phyloP scores from a whole-genome alignment of 148 eudicot species.

The Rhododendron molle region DNA sequence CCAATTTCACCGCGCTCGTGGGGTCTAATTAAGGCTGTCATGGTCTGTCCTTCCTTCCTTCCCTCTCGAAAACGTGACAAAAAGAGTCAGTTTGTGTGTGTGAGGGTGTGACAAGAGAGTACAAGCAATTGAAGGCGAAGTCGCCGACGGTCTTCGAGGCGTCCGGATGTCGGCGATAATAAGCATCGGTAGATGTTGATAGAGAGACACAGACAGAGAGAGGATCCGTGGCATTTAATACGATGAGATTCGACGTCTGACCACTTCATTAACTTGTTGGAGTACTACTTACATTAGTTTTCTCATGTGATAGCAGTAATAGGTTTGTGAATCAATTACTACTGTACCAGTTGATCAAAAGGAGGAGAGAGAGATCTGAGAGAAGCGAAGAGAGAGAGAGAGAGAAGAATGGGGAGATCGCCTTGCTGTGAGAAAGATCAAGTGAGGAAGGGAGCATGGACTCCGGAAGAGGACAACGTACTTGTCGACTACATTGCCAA shows the following conservation, averaged over 20 bases:
- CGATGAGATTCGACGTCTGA: background rate
- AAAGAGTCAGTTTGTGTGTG: background rate
- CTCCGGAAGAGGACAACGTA: conserved; percentile 23
- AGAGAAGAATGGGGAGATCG: conserved; percentile 13
- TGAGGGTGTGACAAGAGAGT: background rate
- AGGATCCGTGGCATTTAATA: background rate
- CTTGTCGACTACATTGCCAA: conserved; percentile 23
- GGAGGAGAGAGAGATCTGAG: background rate
- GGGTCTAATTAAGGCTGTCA: background rate
- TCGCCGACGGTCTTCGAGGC: background rate
- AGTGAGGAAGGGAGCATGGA: conserved; percentile 27
- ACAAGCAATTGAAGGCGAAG: conserved; percentile 5
- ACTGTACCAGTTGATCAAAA: background rate
- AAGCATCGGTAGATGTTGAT: background rate
- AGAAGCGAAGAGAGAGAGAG: background rate
- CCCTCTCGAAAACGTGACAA: background rate
- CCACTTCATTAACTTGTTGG: background rate
- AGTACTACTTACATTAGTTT: background rate
- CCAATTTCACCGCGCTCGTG: too few relatives aligned
- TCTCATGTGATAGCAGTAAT: background rate
- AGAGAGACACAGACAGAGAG: background rate
- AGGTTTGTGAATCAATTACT: background rate
- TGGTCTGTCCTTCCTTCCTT: background rate
- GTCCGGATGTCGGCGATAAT: background rate
- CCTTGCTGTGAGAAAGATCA: conserved; percentile 22